Base-by-base conservation (phyloP, 1,284 basidiomycete species). In the Clitocybe nebularis region DNA sequence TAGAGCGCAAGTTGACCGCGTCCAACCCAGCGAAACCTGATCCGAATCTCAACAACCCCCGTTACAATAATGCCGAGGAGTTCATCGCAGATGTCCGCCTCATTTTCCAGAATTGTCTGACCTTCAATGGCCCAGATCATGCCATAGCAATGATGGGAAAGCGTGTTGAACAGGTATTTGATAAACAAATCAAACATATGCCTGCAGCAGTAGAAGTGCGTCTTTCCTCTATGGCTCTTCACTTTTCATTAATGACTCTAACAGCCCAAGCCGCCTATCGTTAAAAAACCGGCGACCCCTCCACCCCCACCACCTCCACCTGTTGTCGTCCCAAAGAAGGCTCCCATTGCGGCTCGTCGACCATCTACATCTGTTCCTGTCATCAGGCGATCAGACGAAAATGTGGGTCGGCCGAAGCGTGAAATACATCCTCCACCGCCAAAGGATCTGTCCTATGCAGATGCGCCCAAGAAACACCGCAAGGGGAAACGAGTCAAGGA, bases 401-500 rank as follows among this genome's bases (percentile, higher is more conserved):
- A 66, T 20, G 66, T 72, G 26, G 76, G 79, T n/a, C 81, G 95
- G 14, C 95, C 95, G 0, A 97, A 97, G 69, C 89, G 95, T 41
- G 95, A 98, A 63, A 94, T 97, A 28, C 93, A 97, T 57, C 92
- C 94, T 8, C 94, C 94, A 13, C 84, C 93, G 10, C 84, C 93
- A 0, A 93, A 93, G 63, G 95, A 98, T 55, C 67, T 96, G 14
- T 80, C 88, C 0, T 96, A 93, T 60, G 74, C 79, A 21, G 89
- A 93, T 56, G 74, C 65, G 10, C 81, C 78, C 14, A 87, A 84
- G 67, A 88, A 88, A 60, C 69, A 69, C 41, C 72, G 83, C 43
- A 81, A 78, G 57, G 60, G 60, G 22, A 81, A 84, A 56, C 72
- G 68, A 44, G 74, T 72, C 48, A 84, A 80, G 61, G 78, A 83